Evolutionary conservation across 2,329 filamentous ascomycete genomes (phyloP).

Genomic region (Colletotrichum echinochloae): DNA sequence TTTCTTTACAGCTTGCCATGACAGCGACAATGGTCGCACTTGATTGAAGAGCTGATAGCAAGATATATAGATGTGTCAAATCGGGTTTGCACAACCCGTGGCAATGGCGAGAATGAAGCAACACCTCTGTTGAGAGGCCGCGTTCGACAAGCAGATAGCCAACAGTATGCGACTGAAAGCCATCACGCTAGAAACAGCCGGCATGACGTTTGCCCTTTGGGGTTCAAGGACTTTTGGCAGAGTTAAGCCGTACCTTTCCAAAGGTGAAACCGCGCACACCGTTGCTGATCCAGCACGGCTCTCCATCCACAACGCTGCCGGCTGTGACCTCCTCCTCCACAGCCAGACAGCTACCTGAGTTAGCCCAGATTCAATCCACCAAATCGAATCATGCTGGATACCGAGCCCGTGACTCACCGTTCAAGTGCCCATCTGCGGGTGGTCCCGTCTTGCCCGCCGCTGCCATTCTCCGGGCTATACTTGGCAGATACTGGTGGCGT

Average conservation of each 20-base stretch:
- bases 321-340: conserved; percentile 72
- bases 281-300: conserved; percentile 90
- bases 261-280: conserved; percentile 82
- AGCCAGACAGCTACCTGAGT: conserved; percentile 65
- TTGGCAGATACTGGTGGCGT: conserved; percentile 74
- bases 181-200: not conserved
- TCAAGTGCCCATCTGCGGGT: conserved; percentile 86
- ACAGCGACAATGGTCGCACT: not conserved
- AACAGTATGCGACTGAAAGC: not conserved
- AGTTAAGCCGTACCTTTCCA: conserved; percentile 54
- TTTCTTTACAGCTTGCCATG: not conserved
- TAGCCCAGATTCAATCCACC: conserved; percentile 30
- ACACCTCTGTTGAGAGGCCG: not conserved
- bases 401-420: conserved; percentile 56
- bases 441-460: conserved; percentile 86
- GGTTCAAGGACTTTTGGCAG: not conserved
- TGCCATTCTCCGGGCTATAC: conserved; percentile 57
- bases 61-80: not conserved
- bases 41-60: not conserved
- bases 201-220: not conserved
- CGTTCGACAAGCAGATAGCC: not conserved
- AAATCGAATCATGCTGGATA: not conserved
- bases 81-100: not conserved
- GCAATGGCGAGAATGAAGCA: not conserved
- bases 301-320: conserved; percentile 74